Percentiles rank a stretch among this genome's conserved stretches.
These are phyloP conservation scores for Phytopythium chamaehyphon DNA, from an alignment of 352 stramenopile species.

Conservation along the genomic window DNA sequence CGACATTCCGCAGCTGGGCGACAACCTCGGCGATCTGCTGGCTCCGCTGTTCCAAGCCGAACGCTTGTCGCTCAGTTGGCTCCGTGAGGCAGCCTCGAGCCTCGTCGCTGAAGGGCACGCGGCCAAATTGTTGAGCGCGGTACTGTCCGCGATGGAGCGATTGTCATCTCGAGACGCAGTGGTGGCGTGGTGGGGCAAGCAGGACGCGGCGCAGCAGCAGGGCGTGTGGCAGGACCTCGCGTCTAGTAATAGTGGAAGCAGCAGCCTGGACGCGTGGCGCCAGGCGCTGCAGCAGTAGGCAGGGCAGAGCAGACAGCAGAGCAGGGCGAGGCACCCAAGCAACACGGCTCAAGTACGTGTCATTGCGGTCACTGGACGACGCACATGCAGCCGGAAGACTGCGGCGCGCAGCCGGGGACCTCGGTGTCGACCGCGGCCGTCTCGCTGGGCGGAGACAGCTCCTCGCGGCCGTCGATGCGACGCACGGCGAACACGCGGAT, in stretches of 20 bases:
- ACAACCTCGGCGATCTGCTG: constrained; percentile 58
- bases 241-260: neutral
- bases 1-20: constrained; percentile 61
- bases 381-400: constrained; percentile 42
- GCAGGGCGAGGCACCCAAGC: neutral
- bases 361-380: constrained; percentile 39
- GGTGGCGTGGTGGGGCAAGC: constrained; percentile 50
- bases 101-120: constrained; percentile 38
- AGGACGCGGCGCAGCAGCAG: constrained; percentile 14
- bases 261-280: constrained; percentile 13
- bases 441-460: constrained; percentile 59
- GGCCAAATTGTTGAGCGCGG: constrained; percentile 42
- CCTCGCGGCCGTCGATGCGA: constrained; percentile 25
- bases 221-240: constrained; percentile 19
- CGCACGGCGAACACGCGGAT: constrained; percentile 73
- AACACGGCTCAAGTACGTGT: neutral
- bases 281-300: constrained; percentile 11
- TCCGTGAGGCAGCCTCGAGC: constrained; percentile 38
- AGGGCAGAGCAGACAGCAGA: neutral
- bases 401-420: constrained; percentile 73
- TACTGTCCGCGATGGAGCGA: constrained; percentile 33
- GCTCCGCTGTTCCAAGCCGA: constrained; percentile 53
- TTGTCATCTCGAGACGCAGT: constrained; percentile 29
- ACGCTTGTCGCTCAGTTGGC: constrained; percentile 41
- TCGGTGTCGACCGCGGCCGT: constrained; percentile 84